These are phyloP conservation scores for Fusarium sp. DNA, from an alignment of 2,329 filamentous ascomycete genomes.

Conservation along the genomic window DNA sequence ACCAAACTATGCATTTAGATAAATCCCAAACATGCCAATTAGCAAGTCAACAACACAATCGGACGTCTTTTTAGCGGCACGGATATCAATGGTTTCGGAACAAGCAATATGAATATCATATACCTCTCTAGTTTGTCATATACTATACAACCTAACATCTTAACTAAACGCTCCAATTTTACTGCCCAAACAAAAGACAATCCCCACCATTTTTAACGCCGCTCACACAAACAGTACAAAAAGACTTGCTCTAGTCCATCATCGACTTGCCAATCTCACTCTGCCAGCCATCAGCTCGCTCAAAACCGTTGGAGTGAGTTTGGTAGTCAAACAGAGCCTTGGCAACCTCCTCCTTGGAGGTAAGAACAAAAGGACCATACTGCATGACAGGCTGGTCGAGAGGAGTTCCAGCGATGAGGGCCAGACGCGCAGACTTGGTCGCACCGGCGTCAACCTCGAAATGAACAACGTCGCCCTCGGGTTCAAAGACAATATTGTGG, in stretches of 20 bases:
- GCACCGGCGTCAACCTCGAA: conserved; percentile 76
- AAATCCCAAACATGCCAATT: no score
- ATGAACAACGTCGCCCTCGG: conserved; percentile 80
- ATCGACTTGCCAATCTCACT: conserved; percentile 89
- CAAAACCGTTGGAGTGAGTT: conserved; percentile 80
- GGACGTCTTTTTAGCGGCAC: no score
- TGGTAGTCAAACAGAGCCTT: conserved; percentile 83
- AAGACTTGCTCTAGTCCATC: conserved; percentile 54
- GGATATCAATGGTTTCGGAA: no score
- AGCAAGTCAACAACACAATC: no score
- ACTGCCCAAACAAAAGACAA: background rate
- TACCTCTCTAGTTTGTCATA: background rate
- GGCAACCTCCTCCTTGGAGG: conserved; percentile 76
- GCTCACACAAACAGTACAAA: background rate
- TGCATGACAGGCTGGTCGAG: conserved; percentile 85
- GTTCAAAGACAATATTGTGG: conserved; percentile 91
- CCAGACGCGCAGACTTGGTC: conserved; percentile 64
- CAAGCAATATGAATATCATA: background rate
- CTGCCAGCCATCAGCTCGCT: conserved; percentile 81
- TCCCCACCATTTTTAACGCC: conserved; percentile 34
- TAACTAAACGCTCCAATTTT: conserved; percentile 13
- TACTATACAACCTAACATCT: background rate
- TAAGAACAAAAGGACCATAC: conserved; percentile 88
- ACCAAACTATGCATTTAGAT: no score
- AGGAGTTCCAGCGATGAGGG: conserved; percentile 83